Evolutionary conservation across 2,329 filamentous ascomycete genomes (phyloP), one percentile per base, ranked within the genome.

Genomic region (Dryadomyces quercivorus): DNA sequence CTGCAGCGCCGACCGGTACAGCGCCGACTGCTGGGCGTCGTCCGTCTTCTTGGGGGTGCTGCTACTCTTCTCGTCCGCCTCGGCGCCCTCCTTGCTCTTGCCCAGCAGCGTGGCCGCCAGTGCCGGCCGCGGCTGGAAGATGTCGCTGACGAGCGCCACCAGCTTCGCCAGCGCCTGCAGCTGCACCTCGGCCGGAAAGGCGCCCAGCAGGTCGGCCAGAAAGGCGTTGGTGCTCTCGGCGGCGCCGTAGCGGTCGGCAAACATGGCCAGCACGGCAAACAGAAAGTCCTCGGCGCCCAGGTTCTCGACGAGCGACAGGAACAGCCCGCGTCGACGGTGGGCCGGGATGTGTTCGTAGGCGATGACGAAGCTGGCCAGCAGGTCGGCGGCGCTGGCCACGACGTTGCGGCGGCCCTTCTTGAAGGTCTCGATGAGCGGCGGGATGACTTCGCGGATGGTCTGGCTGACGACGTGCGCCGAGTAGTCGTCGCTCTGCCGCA

Each of bases 271-370:
- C 15, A 98, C 78, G 5, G 89, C 90, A 62, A 89, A 95, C 22
- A 97, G 74, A 63, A 94, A 95, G 58, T 97, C 91, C 52, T 86
- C 78, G 0, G 89, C 77, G 2, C 92, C 92, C 3, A 98, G 75
- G 12, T 91, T 94, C 62, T 88, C 82, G 21, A 93, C 83, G 18
- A 98, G 75, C 51, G 92, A 88, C 53, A 86, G 78, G 69, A 96
- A 98, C 7, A 98, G 74, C 44, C 84, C 83, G 34, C 88, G 80
- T 60, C 90, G 82, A 55, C 93, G 81, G 67, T 96, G 91, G 9
- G 85, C 79, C 5, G 93, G 93, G 59, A 98, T 91, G 65, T 98
- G 93, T 66, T 96, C 91, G 67, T 94, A 98, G 0, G 94, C 93
- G 8, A 91, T 90, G 18, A 90, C 92, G 66, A 98, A 98, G 72